These are phyloP conservation scores for Yamadazyma philogaea DNA, from an alignment of 805 yeast species.

Conservation along the genomic window DNA sequence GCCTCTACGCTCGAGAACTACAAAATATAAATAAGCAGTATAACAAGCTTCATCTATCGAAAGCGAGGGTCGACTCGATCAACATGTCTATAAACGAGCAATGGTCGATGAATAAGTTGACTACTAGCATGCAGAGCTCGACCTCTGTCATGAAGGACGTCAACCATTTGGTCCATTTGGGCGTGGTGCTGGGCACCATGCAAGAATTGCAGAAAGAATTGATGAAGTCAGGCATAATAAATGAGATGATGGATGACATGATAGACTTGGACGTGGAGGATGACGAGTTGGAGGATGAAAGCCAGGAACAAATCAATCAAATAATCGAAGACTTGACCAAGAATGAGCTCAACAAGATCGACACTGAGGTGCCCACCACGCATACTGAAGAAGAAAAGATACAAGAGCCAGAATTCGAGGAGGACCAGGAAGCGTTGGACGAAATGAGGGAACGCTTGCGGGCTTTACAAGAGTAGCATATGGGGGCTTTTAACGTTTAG, in stretches of 20 bases:
- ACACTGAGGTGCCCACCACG: conserved; percentile 29
- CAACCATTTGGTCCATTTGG: conserved; percentile 70
- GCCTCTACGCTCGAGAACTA: conserved; percentile 77
- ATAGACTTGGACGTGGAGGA: conserved; percentile 67
- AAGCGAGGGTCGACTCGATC: conserved; percentile 82
- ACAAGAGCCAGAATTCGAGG: conserved; percentile 21
- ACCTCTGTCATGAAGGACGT: conserved; percentile 87
- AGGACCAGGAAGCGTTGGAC: conserved; percentile 67
- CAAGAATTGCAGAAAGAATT: conserved; percentile 83
- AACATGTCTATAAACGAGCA: conserved; percentile 90
- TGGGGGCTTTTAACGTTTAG: too few species aligned
- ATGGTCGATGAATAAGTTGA: conserved; percentile 77
- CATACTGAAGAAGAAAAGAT: conserved; percentile 17
- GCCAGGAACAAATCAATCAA: conserved; percentile 63
- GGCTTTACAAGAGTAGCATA: conserved; percentile 64
- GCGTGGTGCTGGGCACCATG: conserved; percentile 79
- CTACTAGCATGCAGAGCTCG: conserved; percentile 74
- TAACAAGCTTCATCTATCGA: conserved; percentile 69
- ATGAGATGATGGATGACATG: conserved; percentile 93
- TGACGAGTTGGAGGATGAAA: conserved; percentile 57
- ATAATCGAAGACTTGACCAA: conserved; percentile 45
- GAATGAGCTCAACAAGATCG: conserved; percentile 37
- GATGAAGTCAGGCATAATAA: conserved; percentile 80
- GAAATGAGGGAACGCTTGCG: conserved; percentile 87
- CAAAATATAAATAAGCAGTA: conserved; percentile 71